Conservation (phyloP, 208 protist species). For the Perkinsela sp. region DNA sequence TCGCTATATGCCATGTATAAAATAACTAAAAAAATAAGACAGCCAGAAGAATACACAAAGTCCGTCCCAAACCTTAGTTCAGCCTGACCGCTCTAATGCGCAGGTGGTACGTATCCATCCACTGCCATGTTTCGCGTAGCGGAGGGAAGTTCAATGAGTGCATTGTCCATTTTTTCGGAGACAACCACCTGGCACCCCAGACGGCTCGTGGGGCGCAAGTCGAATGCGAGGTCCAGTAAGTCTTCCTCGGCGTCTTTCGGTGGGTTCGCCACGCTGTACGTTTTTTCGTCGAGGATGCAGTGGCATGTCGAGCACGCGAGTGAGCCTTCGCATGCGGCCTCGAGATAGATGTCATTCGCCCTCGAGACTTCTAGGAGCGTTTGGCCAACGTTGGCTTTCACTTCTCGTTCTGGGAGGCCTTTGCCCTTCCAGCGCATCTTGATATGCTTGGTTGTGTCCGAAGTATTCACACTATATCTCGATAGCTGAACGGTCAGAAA, state of each 20-base stretch:
- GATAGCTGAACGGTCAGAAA: too few relatives aligned
- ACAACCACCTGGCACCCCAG: conserved; percentile 54
- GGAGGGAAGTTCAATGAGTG: conserved; percentile 30
- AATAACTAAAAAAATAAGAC: too few relatives aligned
- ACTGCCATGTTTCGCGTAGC: conserved; percentile 70
- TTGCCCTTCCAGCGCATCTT: conserved; percentile 19
- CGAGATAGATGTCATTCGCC: conserved; percentile 71
- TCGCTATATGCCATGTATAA: not conserved
- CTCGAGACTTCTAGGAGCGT: conserved; percentile 70
- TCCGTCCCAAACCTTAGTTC: too few relatives aligned
- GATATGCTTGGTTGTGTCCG: conserved; percentile 16
- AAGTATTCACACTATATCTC: not conserved
- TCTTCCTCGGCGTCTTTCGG: conserved; percentile 75
- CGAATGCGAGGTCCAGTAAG: conserved; percentile 65
- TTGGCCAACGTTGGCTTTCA: conserved; percentile 58
- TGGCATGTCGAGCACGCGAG: conserved; percentile 92
- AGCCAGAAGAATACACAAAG: too few relatives aligned
- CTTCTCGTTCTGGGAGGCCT: conserved; percentile 15
- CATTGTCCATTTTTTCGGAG: conserved; percentile 27
- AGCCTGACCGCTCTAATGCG: conserved; percentile 32
- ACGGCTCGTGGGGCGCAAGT: conserved; percentile 34
- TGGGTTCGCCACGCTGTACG: conserved; percentile 41
- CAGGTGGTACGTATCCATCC: conserved; percentile 37
- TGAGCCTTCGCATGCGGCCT: conserved; percentile 77
- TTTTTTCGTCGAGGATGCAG: conserved; percentile 62